These are phyloP conservation scores for Fusarium sarcochroum DNA, from an alignment of 2,329 filamentous ascomycete species.

Conservation along the genomic window DNA sequence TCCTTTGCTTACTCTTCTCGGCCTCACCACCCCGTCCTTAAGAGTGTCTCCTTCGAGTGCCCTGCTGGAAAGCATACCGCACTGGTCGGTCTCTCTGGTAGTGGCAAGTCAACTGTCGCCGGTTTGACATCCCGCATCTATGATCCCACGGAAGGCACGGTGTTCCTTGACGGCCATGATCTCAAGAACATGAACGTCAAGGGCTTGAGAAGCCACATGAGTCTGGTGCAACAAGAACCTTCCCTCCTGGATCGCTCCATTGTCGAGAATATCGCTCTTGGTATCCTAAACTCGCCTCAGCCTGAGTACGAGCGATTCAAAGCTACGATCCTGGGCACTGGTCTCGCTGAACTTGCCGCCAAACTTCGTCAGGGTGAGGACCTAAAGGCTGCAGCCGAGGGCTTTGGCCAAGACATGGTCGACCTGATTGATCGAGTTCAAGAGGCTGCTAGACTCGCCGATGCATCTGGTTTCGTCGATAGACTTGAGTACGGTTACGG, in stretches of 20 bases:
- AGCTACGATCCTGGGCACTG: conserved; percentile 61
- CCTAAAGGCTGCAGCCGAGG: conserved; percentile 59
- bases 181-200: conserved; percentile 64
- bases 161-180: conserved; percentile 64
- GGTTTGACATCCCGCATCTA: conserved; percentile 71
- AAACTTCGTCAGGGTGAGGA: conserved; percentile 66
- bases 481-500: conserved; percentile 67
- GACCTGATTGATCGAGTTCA: conserved; percentile 67
- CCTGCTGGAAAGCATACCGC: conserved; percentile 67
- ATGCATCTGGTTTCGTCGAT: conserved; percentile 70
- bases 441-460: conserved; percentile 69
- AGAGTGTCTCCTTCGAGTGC: conserved; percentile 61
- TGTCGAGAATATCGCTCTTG: conserved; percentile 66
- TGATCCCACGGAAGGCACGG: conserved; percentile 64
- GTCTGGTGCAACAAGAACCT: conserved; percentile 62
- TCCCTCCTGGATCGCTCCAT: conserved; percentile 62
- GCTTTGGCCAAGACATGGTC: conserved; percentile 59
- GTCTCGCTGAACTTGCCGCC: conserved; percentile 65
- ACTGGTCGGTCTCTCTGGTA: conserved; percentile 71
- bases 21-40: conserved; percentile 59
- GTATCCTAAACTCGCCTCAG: conserved; percentile 60
- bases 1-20: conserved; percentile 62
- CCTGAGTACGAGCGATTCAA: conserved; percentile 59
- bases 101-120: conserved; percentile 70
- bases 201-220: conserved; percentile 58